Base-by-base conservation (phyloP, 1,284 basidiomycete species). In the Ceratobasidium sp. region DNA sequence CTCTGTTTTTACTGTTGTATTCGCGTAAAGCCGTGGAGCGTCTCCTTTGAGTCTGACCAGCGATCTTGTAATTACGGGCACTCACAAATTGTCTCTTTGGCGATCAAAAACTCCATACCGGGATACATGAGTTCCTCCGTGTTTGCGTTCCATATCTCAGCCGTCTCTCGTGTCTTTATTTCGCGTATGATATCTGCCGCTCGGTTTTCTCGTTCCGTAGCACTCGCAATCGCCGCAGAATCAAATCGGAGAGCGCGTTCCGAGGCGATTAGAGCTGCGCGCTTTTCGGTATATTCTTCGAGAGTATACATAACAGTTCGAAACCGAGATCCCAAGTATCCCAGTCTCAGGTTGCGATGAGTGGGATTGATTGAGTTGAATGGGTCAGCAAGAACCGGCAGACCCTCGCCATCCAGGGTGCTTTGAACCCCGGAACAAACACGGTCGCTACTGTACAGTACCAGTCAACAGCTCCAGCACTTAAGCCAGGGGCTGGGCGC, bases 101-200 rank as follows among this genome's bases (percentile, higher is more conserved):
- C 88, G 63, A 87, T 90, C 74, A 91, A 79, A 76, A 91, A 92
- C 75, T 87, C 88, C 89, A 91, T 91, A 38, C 90, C 90, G 46
- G 89, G 88, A 75, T 90, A 91, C 0, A 86, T 83, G 77, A 87
- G 80, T 16, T 81, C 81, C n/a, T 83, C 81, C 75, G 86, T 82
- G 12, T 86, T 83, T 51, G 80, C 79, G 40, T 77, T 82, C 90
- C 89, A 91, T 36, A 91, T 81, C 0, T 83, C 81, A 23, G 79
- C 77, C 0, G 84, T 86, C 76, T 91, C 89, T n/a, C 77, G 75
- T 0, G 81, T 78, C 53, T 88, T 85, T 66, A 91, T 83, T 25
- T 79, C 77, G 30, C 87, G 82, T 48, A 88, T 78, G 48, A 88
- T 81, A 73, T 79, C 78, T 74, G 90, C 89, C 1, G 88, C 90